Percentiles rank a stretch among this genome's conserved stretches.
Conservation (phyloP, 192 early-diverging fungal species). For the Coemansia sp. region DNA sequence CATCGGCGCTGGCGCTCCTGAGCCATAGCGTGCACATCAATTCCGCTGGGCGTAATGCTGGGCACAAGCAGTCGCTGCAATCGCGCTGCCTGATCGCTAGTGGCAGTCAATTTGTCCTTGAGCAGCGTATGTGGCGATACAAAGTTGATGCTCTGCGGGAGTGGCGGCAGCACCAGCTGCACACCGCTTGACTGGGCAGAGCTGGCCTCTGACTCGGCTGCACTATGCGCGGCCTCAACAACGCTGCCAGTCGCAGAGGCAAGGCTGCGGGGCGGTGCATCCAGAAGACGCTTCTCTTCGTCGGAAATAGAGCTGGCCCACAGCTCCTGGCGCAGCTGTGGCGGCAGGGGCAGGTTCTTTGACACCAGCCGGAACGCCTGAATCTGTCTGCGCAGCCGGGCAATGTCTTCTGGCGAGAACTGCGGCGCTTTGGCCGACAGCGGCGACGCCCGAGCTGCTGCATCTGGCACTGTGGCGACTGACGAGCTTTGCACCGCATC, state of each 20-base stretch:
- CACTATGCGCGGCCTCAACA: conserved; percentile 57
- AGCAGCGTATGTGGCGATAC: conserved; percentile 60
- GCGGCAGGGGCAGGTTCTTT: conserved; percentile 76
- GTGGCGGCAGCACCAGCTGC: conserved; percentile 26
- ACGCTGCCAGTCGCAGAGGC: conserved; percentile 55
- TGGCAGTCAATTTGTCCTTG: conserved; percentile 58
- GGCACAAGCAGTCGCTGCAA: conserved; percentile 75
- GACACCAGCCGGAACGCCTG: conserved; percentile 81
- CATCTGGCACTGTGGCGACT: conserved; percentile 7
- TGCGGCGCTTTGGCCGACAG: conserved; percentile 9
- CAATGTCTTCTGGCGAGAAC: conserved; percentile 64
- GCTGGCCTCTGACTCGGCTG: conserved; percentile 5
- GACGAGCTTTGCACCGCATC: conserved; percentile 12
- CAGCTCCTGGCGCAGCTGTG: conserved; percentile 68
- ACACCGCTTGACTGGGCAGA: conserved; percentile 18
- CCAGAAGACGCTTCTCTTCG: conserved; percentile 50
- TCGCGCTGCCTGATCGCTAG: conserved; percentile 45
- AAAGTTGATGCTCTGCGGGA: conserved; percentile 35
- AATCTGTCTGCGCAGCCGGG: conserved; percentile 77
- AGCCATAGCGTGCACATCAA: conserved; percentile 76
- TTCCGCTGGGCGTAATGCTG: conserved; percentile 68
- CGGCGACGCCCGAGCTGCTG: not conserved
- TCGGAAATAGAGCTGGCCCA: conserved; percentile 53
- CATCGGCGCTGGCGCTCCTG: conserved; percentile 78
- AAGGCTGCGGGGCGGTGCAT: conserved; percentile 28